These are phyloP conservation scores for Auricularia heimuer DNA, from an alignment of 768 basidiomycete species.

Conservation along the genomic window DNA sequence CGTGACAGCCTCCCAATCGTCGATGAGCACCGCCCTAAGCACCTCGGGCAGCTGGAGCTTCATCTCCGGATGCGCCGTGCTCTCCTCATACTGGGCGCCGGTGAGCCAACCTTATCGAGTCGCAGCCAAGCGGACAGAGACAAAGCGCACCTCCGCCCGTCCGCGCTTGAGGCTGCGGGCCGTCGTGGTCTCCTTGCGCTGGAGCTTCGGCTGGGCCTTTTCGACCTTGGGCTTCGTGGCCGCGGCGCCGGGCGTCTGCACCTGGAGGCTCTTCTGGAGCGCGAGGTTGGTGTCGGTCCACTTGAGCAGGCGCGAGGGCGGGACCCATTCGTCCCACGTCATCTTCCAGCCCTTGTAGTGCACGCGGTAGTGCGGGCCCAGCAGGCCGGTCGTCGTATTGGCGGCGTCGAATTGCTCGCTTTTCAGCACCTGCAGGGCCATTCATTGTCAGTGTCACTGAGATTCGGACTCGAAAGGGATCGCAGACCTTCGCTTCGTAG, in stretches of 20 bases:
- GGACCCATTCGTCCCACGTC: conserved; percentile 99
- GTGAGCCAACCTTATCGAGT: background rate
- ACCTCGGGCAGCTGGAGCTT: conserved; percentile 82
- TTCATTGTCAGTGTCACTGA: background rate
- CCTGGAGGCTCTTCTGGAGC: conserved; percentile 61
- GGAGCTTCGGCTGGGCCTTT: conserved; percentile 11
- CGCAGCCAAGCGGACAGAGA: background rate
- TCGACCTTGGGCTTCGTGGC: conserved; percentile 25
- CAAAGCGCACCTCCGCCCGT: conserved; percentile 55
- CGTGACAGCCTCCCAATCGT: conserved; percentile 97
- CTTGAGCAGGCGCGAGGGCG: conserved; percentile 69
- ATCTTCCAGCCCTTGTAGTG: conserved; percentile 99
- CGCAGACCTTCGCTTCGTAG: conserved; percentile 76
- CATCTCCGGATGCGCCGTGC: conserved; percentile 73
- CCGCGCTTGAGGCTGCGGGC: conserved; percentile 52
- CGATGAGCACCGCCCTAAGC: conserved; percentile 83
- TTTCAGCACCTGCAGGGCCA: conserved; percentile 45
- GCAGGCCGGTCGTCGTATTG: conserved; percentile 44
- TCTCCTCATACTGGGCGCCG: conserved; percentile 55
- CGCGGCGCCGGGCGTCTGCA: conserved; percentile 13
- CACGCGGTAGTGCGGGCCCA: conserved; percentile 84
- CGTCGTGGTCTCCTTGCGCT: conserved; percentile 15
- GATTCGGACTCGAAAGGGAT: background rate
- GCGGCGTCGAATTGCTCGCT: conserved; percentile 53
- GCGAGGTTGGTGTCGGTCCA: conserved; percentile 70